Conservation (phyloP, 345 rosid genomes). For the Carallia brachiata region DNA sequence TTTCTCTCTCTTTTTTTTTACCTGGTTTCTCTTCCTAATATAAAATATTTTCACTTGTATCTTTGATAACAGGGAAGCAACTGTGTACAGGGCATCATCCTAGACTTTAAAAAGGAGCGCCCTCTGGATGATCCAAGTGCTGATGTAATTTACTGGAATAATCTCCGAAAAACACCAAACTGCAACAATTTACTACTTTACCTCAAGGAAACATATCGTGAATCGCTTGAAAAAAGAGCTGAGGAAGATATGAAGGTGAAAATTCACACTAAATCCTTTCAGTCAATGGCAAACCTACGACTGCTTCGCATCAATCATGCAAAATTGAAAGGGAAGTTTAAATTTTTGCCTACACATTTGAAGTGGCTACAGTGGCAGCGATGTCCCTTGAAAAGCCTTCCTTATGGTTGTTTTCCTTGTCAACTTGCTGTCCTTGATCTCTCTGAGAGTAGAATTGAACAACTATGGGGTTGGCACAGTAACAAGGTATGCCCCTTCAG, state of each 20-base stretch:
- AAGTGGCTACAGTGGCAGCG: constrained; percentile 75
- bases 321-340: constrained; percentile 48
- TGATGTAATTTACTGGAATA: background rate
- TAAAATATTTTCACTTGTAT: background rate
- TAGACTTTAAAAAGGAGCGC: constrained; percentile 33
- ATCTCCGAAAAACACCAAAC: constrained; percentile 8
- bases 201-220: constrained; percentile 18
- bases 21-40: background rate
- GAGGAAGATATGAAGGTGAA: constrained; percentile 19
- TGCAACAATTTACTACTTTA: constrained; percentile 12
- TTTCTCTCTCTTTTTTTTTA: too few species aligned
- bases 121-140: constrained; percentile 8
- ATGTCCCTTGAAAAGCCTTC: constrained; percentile 47
- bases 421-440: constrained; percentile 74
- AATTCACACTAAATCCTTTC: constrained; percentile 37
- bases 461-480: constrained; percentile 24
- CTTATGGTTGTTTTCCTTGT: constrained; percentile 31
- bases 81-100: constrained; percentile 40
- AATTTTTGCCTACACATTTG: constrained; percentile 45
- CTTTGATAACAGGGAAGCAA: constrained; percentile 41
- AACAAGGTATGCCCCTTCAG: constrained; percentile 27
- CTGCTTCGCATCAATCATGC: constrained; percentile 61
- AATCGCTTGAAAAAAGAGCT: constrained; percentile 10
- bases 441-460: constrained; percentile 50
- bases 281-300: constrained; percentile 49